Percentiles rank a stretch among this genome's conserved stretches.
These are phyloP conservation scores for Pterocarpus santalinus DNA, from an alignment of 306 rosid genomes.

Conservation along the genomic window DNA sequence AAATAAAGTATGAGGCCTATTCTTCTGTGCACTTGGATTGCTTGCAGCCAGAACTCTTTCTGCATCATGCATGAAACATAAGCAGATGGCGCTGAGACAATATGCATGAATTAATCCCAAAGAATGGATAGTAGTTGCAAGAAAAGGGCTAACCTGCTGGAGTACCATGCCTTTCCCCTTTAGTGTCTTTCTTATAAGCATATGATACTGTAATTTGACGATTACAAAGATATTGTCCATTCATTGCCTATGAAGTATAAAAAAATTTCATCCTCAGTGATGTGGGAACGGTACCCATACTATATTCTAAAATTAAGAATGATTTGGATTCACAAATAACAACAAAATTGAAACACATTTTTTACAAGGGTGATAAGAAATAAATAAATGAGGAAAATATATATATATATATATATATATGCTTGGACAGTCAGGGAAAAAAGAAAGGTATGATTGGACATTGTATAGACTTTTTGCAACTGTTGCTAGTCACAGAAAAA, in stretches of 20 bases:
- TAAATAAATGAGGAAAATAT: conserved; percentile 1
- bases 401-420: no score
- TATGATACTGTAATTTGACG: conserved; percentile 98
- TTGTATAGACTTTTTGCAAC: not conserved
- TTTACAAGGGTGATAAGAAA: not conserved
- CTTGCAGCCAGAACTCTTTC: conserved; percentile 99
- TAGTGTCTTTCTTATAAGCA: conserved; percentile 98
- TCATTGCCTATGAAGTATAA: conserved; percentile 78
- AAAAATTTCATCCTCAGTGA: conserved; percentile 27
- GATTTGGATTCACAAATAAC: not conserved
- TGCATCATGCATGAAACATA: conserved; percentile 48
- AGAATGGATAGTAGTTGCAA: not conserved
- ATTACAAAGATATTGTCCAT: conserved; percentile 96
- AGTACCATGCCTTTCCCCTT: conserved; percentile 98
- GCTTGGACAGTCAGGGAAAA: not conserved
- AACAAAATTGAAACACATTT: conserved; percentile 6
- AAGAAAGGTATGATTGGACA: no score
- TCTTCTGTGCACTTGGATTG: conserved; percentile 81
- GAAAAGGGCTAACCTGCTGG: conserved; percentile 80
- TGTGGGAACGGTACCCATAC: not conserved
- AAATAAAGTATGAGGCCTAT: conserved; percentile 94
- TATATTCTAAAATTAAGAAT: not conserved
- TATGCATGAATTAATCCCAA: conserved; percentile 1
- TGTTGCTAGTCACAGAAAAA: not conserved
- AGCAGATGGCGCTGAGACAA: conserved; percentile 25